Evolutionary conservation across 2,329 filamentous ascomycete genomes (phyloP), one percentile per base, ranked within the genome.

Genomic region (Dryadomyces quercivorus): DNA sequence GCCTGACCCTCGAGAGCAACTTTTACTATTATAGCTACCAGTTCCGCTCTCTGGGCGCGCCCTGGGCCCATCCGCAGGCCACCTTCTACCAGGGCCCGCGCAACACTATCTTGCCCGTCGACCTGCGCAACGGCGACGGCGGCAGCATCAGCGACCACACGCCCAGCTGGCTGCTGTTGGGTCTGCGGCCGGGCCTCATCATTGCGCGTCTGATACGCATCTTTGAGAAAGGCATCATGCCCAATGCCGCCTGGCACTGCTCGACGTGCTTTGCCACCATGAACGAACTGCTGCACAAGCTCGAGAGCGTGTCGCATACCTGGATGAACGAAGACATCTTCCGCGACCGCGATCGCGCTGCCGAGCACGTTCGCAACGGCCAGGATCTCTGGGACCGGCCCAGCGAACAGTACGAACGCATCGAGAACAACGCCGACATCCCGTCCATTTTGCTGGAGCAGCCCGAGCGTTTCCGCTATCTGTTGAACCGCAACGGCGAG

Each of bases 1-100:
- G 76, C 21, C 68, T 78, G 20, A 80, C 76, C 1, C 69, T 81
- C 10, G 64, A 68, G 52, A 75, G 72, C 57, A 67, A 69, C 31
- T 77, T 80, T 61, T 80, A 78, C 66, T 79, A 80, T 62, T 81
- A 81, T 65, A 74, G 72, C 56, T 81, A 78, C 63, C 75, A 81
- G 61, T 78, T 73, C 63, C 68, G 74, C 56, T 72, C 72, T 58
- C 64, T 61, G 20, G 70, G 69, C 26, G 53, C 61, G 31, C 68
- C 77, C 57, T 83, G 80, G 79, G 64, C 68, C 8, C 78, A 82
- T 55, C 80, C 81, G 0, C 78, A 84, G 62, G 81, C 79, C 2
- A 83, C 80, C 2, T 73, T 71, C 54, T 83, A 75, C 63, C 66
- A 70, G 50, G 74, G 74, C 26, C 56, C 59, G 61, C 48, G 67